Evolutionary conservation across 495 filamentous ascomycete species (phyloP).

Genomic region (Talaromyces adpressus): DNA sequence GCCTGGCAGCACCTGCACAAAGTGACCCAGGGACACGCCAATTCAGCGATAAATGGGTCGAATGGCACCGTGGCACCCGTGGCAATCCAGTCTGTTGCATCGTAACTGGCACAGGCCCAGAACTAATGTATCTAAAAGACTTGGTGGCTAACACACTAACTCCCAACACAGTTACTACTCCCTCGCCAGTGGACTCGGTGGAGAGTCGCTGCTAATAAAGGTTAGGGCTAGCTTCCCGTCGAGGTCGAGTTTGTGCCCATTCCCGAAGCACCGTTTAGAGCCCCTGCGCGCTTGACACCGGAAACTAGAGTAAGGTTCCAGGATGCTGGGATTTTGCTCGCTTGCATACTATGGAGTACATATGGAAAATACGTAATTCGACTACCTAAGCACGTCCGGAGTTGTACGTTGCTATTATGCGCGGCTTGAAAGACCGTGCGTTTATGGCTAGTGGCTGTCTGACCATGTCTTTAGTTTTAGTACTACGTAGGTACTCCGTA

Average conservation of each 20-base stretch:
- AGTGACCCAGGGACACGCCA: background rate
- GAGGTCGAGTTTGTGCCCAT: background rate
- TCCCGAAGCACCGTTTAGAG: background rate
- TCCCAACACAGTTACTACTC: background rate
- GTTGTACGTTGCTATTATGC: background rate
- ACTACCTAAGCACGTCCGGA: background rate
- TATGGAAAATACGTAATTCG: background rate
- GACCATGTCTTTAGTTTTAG: background rate
- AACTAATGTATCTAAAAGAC: background rate
- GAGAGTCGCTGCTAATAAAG: background rate
- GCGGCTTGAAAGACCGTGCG: background rate
- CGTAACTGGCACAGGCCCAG: background rate
- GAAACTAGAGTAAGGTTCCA: conserved; percentile 1
- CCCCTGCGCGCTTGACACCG: background rate
- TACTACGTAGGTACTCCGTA: background rate
- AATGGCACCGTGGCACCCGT: background rate
- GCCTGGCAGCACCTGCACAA: no score
- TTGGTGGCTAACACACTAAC: background rate
- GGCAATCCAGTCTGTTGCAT: background rate
- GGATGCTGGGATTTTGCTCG: background rate
- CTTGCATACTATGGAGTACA: background rate
- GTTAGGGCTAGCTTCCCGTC: background rate
- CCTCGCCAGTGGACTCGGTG: background rate
- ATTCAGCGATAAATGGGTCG: background rate
- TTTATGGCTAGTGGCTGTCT: background rate